Evolutionary conservation across 139 green algal genomes (phyloP).

Genomic region (Ulvella scutata): DNA sequence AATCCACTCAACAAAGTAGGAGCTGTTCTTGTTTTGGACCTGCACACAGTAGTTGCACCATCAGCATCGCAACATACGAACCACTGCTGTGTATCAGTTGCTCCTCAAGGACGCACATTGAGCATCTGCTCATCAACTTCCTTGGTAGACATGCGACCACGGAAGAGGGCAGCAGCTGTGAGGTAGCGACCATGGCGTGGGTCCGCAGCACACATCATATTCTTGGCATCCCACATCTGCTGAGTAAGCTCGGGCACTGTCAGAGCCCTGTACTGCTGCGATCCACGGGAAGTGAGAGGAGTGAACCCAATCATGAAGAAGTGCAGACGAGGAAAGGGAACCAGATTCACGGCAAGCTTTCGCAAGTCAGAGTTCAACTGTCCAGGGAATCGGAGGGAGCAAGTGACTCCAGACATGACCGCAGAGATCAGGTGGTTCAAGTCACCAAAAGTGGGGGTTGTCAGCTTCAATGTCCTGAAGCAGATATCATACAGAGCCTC

Average conservation of each 20-base stretch:
- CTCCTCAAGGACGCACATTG: too few relatives aligned
- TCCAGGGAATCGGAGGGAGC: conserved; percentile 97
- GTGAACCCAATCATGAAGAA: conserved; percentile 99
- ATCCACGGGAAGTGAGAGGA: conserved; percentile 86
- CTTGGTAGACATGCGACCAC: conserved; percentile 94
- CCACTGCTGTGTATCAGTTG: too few relatives aligned
- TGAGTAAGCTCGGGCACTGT: conserved; percentile 98
- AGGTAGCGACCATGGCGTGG: conserved; percentile 95
- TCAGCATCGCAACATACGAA: too few relatives aligned
- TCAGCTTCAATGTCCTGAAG: conserved; percentile 98
- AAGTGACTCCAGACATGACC: conserved; percentile 99
- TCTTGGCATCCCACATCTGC: conserved; percentile 99
- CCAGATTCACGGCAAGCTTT: conserved; percentile 98
- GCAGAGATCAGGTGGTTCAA: conserved; percentile 98
- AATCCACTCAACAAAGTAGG: conserved; percentile 99
- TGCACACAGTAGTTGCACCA: too few relatives aligned
- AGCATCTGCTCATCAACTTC: conserved; percentile 99
- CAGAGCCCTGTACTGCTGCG: conserved; percentile 90
- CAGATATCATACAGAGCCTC: conserved; percentile 99
- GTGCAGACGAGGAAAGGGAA: conserved; percentile 97
- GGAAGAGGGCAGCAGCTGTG: conserved; percentile 87
- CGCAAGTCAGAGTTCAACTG: conserved; percentile 98
- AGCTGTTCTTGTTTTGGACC: conserved; percentile 99
- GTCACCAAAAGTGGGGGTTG: conserved; percentile 91
- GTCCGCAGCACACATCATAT: conserved; percentile 99